Conservation (phyloP, 805 yeast genomes). For the Huiozyma naganishii region DNA sequence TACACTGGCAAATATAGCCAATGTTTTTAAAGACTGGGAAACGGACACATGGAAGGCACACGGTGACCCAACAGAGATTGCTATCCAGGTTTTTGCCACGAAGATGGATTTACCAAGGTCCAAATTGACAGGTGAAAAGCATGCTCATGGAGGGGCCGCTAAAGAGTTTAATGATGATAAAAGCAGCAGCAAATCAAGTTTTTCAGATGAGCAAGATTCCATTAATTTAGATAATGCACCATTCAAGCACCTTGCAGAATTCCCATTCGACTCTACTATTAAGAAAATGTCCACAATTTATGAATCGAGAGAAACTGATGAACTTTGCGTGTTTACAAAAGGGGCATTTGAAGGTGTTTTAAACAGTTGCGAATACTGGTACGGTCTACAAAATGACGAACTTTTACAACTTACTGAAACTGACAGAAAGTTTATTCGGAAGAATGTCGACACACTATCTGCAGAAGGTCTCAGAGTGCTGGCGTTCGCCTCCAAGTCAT, state of each 20-base stretch:
- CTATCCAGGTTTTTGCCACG: conserved; percentile 67
- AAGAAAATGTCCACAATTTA: conserved; percentile 79
- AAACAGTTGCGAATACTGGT: conserved; percentile 47
- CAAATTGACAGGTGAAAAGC: conserved; percentile 29
- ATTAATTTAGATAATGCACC: conserved; percentile 22
- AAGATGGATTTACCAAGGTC: conserved; percentile 44
- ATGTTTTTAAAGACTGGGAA: conserved; percentile 41
- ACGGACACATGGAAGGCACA: conserved; percentile 55
- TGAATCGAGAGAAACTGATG: conserved; percentile 41
- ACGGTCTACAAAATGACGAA: conserved; percentile 42
- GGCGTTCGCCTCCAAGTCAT: conserved; percentile 49
- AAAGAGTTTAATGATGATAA: background rate
- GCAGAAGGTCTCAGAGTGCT: conserved; percentile 77
- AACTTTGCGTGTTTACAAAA: conserved; percentile 56
- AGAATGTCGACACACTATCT: conserved; percentile 57
- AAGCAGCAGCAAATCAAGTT: background rate
- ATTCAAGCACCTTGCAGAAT: conserved; percentile 50
- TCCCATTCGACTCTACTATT: conserved; percentile 75
- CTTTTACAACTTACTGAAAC: conserved; percentile 43
- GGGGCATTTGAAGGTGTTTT: conserved; percentile 83
- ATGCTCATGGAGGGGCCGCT: background rate
- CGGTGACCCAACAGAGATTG: conserved; percentile 87
- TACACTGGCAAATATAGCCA: conserved; percentile 72
- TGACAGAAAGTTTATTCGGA: conserved; percentile 35
- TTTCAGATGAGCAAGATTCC: background rate